These are phyloP conservation scores for Tolypocladium endophyticum DNA, from an alignment of 2,329 filamentous ascomycete genomes.

Conservation along the genomic window DNA sequence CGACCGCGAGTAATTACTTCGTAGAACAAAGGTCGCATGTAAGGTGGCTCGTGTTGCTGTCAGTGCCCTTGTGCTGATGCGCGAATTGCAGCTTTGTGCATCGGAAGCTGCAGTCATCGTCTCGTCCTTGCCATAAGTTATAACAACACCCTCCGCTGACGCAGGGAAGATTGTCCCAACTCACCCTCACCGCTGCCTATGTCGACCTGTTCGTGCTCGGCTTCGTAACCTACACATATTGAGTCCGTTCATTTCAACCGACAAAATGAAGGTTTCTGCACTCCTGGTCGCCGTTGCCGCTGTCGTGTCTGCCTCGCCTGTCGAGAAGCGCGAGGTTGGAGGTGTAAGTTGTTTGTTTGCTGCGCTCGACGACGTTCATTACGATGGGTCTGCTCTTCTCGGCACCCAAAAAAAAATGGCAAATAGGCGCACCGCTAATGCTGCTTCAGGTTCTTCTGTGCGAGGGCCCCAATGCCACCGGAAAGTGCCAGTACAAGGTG, in stretches of 20 bases:
- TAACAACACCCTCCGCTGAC: neutral
- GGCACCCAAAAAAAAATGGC: neutral
- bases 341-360: slow-evolving; percentile 28
- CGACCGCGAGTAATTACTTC: neutral
- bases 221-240: neutral
- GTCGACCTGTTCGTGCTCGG: neutral
- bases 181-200: neutral
- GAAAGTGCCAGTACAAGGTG: slow-evolving; percentile 30
- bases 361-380: neutral
- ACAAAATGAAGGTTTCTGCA: slow-evolving; percentile 19
- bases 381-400: neutral
- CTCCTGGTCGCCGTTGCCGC: slow-evolving; percentile 10
- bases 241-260: neutral
- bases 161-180: neutral
- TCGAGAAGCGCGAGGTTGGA: slow-evolving; percentile 31
- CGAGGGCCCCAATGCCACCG: slow-evolving; percentile 38
- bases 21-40: neutral
- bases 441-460: slow-evolving; percentile 34
- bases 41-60: neutral
- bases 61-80: neutral
- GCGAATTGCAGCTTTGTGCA: neutral
- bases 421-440: neutral
- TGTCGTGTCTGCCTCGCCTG: slow-evolving; percentile 15
- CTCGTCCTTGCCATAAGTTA: neutral
- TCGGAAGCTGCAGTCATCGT: neutral